Base-by-base conservation (phyloP, 1,139 yeast species). In the Geotrichum macrosporum region DNA sequence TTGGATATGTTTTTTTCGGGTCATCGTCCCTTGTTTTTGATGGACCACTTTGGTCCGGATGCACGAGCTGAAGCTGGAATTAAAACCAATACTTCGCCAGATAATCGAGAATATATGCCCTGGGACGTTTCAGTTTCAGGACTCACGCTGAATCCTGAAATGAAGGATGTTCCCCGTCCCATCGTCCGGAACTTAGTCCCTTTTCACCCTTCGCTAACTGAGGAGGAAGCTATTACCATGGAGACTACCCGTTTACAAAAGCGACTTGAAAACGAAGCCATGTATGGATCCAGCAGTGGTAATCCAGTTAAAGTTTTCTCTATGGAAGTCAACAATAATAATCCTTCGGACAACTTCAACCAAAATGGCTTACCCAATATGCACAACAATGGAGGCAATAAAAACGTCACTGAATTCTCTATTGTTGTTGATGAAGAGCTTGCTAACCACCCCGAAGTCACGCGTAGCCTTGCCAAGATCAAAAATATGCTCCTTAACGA, bases 1-100 rank as follows among this genome's bases (percentile, higher is more conserved):
- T 51, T 59, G 41, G 60, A 60, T 27, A 52, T 59, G 40, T 59
- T 62, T 44, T 55, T 61, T 39, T 57, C 63, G 31, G 63, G 63
- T 47, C 63, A 62, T 47, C 52, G 64, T 10, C 66, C 65, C 16
- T 53, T 62, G 31, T 55, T 55, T 38, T 51, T 61, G 56, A 53
- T 47, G 31, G 49, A 48, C 30, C 44, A 44, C 19, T 47, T 41
- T 19, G 44, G 34, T 15, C 31, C 43, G n/a, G 40, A 47, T n/a
- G 41, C 41, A 4, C 15, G 20, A 31, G 41, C 41, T 10, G 41
- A 21, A 2, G 41, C 29, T 2, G 34, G 24, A 5, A 26, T 22
- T 16, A 27, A 32, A 6, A 31, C 15, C 31, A 33, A 31, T 5
- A 5, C 24, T 18, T 20, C 47, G 18, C 30, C 40, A 48, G 39